Base-by-base conservation (phyloP, 371 early-diverging fungal species). In the Rhizomucor pusillus region DNA sequence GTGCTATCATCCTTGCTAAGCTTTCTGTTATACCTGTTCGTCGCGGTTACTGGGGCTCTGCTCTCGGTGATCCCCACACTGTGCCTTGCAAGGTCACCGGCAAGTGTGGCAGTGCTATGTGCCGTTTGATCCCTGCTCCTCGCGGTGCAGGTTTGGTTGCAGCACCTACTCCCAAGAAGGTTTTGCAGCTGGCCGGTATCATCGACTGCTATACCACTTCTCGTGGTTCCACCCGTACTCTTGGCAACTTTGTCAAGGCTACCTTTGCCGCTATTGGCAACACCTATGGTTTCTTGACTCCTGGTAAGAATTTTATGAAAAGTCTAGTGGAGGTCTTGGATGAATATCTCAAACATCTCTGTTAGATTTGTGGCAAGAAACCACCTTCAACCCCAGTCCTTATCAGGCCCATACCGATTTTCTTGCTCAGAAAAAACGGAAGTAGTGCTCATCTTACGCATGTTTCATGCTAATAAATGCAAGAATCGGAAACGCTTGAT, bases 231-330 rank as follows among this genome's bases (percentile, higher is more conserved):
- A 91, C 91, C 76, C 87, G 87, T 69, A 90, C 91, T 57, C 80
- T 90, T 52, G 90, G 99, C 78, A 99, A 99, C 94, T 98, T 99
- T 75, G 97, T 99, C 77, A 98, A 98, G 91, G 99, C 99, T 56
- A 93, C 97, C 64, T 93, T 99, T 79, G 87, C 90, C 71, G 99
- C 99, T 69, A 95, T 99, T 75, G 89, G 90, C 75, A 94, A 94
- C 85, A 95, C 98, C 64, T 97, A 96, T 86, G 88, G 88, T 70
- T 97, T 93, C 93, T 87, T 97, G 76, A 92, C 97, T 62, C 99
- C 99, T 57, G 57, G 57, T 57, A 57, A 33, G 57, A 20, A n/a
- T 12, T 12, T n/a, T 40, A 36, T 16, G 0, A 47, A 23, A 24
- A 43, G 20, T 1, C 2, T 45, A 12, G 36, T 19, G 29, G n/a